Evolutionary conservation across 2,329 filamentous ascomycete species (phyloP).

Genomic region (Ceratocystis smalleyi): DNA sequence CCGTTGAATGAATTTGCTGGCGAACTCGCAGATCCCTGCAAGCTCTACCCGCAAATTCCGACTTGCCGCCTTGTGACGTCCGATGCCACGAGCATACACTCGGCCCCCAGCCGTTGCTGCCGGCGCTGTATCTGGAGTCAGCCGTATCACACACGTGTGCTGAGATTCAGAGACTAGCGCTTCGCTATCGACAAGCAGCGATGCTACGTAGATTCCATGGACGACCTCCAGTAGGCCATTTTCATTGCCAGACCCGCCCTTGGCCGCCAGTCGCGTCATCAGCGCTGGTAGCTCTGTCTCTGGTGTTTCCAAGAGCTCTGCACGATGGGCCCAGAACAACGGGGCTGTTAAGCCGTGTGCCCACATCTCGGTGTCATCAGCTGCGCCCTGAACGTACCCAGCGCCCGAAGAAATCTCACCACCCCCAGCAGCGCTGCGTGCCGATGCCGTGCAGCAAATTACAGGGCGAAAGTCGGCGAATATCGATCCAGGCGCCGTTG

Average conservation of each 20-base stretch:
- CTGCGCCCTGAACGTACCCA: conserved; percentile 80
- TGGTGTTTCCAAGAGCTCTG: conserved; percentile 41
- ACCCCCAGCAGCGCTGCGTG: conserved; percentile 53
- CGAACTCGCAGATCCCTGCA: conserved; percentile 44
- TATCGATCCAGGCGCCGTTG: conserved; percentile 21
- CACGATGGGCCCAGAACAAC: conserved; percentile 62
- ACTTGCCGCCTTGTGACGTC: conserved; percentile 61
- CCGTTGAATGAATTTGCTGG: conserved; percentile 19
- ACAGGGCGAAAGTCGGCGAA: conserved; percentile 52
- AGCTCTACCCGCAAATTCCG: conserved; percentile 65
- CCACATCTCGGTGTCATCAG: conserved; percentile 92
- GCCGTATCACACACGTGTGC: conserved; percentile 23
- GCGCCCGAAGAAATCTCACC: conserved; percentile 39
- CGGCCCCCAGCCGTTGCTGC: conserved; percentile 28
- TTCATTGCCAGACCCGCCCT: conserved; percentile 18
- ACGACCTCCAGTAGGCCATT: conserved; percentile 22
- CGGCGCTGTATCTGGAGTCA: conserved; percentile 31
- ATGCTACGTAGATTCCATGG: conserved; percentile 26
- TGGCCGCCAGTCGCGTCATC: conserved; percentile 29
- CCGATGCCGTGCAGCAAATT: conserved; percentile 73
- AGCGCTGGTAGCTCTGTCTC: conserved; percentile 48
- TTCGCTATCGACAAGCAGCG: conserved; percentile 21
- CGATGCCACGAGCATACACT: conserved; percentile 38
- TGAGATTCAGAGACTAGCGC: conserved; percentile 23
- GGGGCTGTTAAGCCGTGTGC: conserved; percentile 60